A percentile compares a stretch with the other conserved stretches of the same genome.
These are phyloP conservation scores for Ganoderma lucidum DNA, from an alignment of 1,284 basidiomycete genomes.

Conservation along the genomic window DNA sequence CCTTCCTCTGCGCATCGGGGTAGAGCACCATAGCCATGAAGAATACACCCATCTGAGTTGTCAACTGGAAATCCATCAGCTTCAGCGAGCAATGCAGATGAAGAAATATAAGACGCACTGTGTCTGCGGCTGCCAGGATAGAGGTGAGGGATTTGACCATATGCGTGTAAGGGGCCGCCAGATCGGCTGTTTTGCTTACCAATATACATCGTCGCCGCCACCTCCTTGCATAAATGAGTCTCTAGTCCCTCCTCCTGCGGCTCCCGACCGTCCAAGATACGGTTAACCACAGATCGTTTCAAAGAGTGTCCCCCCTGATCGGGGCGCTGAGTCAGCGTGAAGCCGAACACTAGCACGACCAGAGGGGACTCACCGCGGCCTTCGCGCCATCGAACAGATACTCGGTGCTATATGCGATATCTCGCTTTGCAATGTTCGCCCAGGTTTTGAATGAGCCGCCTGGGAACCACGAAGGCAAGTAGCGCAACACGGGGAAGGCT, in stretches of 20 bases:
- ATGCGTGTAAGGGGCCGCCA: neutral
- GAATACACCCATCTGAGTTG: slow-evolving; percentile 29
- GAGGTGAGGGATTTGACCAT: too few relatives aligned
- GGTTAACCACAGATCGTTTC: slow-evolving; percentile 16
- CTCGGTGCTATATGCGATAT: slow-evolving; percentile 21
- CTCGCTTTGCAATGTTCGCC: slow-evolving; percentile 18
- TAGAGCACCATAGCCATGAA: slow-evolving; percentile 42
- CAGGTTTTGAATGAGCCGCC: slow-evolving; percentile 23
- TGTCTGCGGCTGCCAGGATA: slow-evolving; percentile 14
- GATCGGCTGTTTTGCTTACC: slow-evolving; percentile 9
- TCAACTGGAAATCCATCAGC: slow-evolving; percentile 15
- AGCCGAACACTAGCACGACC: too few relatives aligned
- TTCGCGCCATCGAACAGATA: slow-evolving; percentile 22
- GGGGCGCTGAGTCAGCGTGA: too few relatives aligned
- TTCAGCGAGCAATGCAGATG: neutral
- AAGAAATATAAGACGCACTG: slow-evolving; percentile 5
- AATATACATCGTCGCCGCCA: slow-evolving; percentile 25
- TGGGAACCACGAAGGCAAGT: slow-evolving; percentile 26
- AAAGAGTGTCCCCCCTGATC: neutral
- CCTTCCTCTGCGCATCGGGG: slow-evolving; percentile 40
- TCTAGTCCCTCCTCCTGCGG: too few relatives aligned
- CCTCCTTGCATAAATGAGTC: too few relatives aligned
- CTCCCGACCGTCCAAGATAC: slow-evolving; percentile 8
- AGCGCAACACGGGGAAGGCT: slow-evolving; percentile 24
- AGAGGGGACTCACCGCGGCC: slow-evolving; percentile 17